Percentiles rank a stretch among this genome's conserved stretches.
Conservation (phyloP, 352 stramenopile genomes). For the Phytophthora tentaculata region DNA sequence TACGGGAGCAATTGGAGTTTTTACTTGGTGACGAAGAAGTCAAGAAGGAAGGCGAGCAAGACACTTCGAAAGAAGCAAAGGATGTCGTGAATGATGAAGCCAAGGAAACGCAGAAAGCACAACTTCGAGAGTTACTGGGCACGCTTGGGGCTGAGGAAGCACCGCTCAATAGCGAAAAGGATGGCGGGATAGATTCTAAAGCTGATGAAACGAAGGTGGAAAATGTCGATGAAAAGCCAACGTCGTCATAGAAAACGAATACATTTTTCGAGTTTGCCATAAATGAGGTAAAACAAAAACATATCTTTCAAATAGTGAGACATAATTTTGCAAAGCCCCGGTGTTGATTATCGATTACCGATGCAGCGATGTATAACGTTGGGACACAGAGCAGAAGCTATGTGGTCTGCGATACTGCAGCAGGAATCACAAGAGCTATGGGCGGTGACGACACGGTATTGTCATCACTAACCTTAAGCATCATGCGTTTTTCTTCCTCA, state of each 20-base stretch:
- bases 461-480: slow-evolving; percentile 48
- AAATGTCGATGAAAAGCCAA: background rate
- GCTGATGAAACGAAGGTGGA: background rate
- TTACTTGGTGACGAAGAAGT: slow-evolving; percentile 37
- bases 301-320: too few species aligned
- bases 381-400: background rate
- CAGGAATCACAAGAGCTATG: slow-evolving; percentile 28
- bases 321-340: too few species aligned
- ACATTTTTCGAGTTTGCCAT: too few species aligned
- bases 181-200: background rate
- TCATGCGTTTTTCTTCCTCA: slow-evolving; percentile 70
- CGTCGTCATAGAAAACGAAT: background rate
- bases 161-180: background rate
- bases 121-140: slow-evolving; percentile 46
- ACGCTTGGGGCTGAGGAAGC: slow-evolving; percentile 33
- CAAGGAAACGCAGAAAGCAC: slow-evolving; percentile 42
- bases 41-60: slow-evolving; percentile 5
- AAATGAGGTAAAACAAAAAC: too few species aligned
- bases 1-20: slow-evolving; percentile 69
- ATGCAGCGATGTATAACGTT: background rate
- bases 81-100: slow-evolving; percentile 33
- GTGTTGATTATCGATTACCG: background rate
- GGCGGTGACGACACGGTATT: slow-evolving; percentile 15
- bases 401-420: slow-evolving; percentile 21
- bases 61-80: slow-evolving; percentile 13